Base-by-base conservation (phyloP, 176 grass and related monocot species). In the Phoenix dactylifera region DNA sequence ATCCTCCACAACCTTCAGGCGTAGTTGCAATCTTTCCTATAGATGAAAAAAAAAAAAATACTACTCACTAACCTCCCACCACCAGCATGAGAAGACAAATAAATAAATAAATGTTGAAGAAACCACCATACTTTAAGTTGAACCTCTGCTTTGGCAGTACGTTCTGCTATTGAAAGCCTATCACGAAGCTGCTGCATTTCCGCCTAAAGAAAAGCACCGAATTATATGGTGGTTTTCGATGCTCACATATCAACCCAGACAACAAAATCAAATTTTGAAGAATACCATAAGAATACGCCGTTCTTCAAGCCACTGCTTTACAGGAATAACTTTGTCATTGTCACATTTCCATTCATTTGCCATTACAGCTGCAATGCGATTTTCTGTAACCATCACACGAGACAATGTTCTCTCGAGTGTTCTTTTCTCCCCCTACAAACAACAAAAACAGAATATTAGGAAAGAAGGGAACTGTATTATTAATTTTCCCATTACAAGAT, bases 1-100 rank as follows among this genome's bases (percentile, higher is more conserved):
- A 60, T 71, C 68, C 18, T 71, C 68, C 3, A 71, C 68, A 16
- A 71, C 68, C 68, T 71, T 71, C 57, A 71, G 16, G 5, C 68
- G 68, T 3, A 60, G 56, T 39, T 71, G 68, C 44, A 71, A 23
- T 39, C 68, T 71, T 59, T 71, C 68, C 68, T 71, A 71, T 26
- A 51, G 7, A 44, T 44, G 10, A 12, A 44, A 44, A 9, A 3
- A 12, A 12, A 44, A 35, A 39, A 44, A 14, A 1, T 4, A 1
- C 35, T 12, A 9, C 2, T 44, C 35, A 44, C 10, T 44, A 14
- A 44, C 35, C 35, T 44, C 35, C 2, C 35, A 44, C 35, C 35
- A 44, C 35, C 35, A 44, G 10, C 35, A 44, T 12, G 10, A 66
- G 5, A 54, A 10, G 44, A 26, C 26, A 52, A 7, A 12, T 16